Base-by-base conservation (phyloP, 208 protist genomes). In the Acanthamoeba polyphaga region DNA sequence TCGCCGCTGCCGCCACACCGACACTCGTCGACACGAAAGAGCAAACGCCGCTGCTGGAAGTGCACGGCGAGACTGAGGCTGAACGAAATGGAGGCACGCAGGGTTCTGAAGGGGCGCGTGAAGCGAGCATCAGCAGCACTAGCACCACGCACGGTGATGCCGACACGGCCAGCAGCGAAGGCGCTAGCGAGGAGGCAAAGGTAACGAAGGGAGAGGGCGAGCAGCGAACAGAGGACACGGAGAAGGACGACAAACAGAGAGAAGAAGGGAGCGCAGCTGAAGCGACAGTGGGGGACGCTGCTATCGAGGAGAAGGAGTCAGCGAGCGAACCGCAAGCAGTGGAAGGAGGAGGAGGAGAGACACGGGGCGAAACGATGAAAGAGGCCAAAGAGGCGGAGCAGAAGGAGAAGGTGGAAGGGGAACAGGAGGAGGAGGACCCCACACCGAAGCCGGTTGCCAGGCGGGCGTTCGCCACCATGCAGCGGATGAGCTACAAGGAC, bases 401-500 rank as follows among this genome's bases (percentile, higher is more conserved):
- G 53, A 58, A 58, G 53, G 43, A 46, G 43, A 46, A 78, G 70
- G 32, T 9, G 6, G 32, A 78, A n/a, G 72, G 51, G 72, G 51
- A 10, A 12, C 38, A 53, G 72, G 24, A 43, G 34, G 72, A 80
- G 72, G 38, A 80, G 17, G 17, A 34, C 38, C 13, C 6, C 8
- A 29, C 68, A 6, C 38, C 38, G 10, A 88, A 88, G 53, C 80
- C 80, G 13, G 80, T 24, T 2, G 76, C 80, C 0, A 55, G 53
- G 27, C 43, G 80, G 29, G 51, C 51, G 19, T 88, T 88, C 22
- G 80, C 80, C 29, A 88, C 80, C 80, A 88, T 88, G 80, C 80
- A 88, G 51, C 80, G 80, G 29, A 19, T 88, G n/a, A 88, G 80
- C 80, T 88, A 88, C 80, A 88, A 88, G 29, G 80, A 88, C 80